Conservation (phyloP, 2,329 filamentous ascomycete species). For the Pseudogymnoascus sp. region DNA sequence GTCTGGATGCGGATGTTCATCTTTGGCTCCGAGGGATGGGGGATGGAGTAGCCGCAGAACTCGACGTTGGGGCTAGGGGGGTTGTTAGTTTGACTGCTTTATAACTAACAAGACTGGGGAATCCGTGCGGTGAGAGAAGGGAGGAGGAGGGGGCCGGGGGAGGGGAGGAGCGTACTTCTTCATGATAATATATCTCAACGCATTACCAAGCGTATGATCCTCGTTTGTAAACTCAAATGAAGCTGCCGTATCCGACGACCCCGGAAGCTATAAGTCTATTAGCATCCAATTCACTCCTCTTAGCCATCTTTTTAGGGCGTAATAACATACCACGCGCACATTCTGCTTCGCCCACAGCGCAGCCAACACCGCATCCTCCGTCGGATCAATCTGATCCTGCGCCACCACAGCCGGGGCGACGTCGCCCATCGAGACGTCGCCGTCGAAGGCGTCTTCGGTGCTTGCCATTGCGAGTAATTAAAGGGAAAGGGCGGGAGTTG, state of each 20-base stretch:
- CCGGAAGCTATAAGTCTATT: constrained; percentile 58
- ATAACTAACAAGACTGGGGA: neutral
- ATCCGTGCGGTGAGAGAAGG: neutral
- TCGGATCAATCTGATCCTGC: neutral
- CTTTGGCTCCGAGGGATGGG: constrained; percentile 89
- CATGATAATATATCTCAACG: constrained; percentile 91
- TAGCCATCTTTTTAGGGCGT: too few species aligned
- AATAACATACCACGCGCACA: constrained; percentile 53
- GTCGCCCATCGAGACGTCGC: constrained; percentile 27
- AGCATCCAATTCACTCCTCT: neutral
- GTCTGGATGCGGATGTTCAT: constrained; percentile 98
- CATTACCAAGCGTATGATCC: constrained; percentile 93
- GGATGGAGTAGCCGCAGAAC: constrained; percentile 97
- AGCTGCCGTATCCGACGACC: constrained; percentile 78
- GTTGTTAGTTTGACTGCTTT: neutral
- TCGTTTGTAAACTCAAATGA: constrained; percentile 91
- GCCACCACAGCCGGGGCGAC: constrained; percentile 15
- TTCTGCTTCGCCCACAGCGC: constrained; percentile 48
- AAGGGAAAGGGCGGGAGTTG: neutral
- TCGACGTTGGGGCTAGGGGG: constrained; percentile 77
- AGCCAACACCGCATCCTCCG: constrained; percentile 41
- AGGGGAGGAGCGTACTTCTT: constrained; percentile 68
- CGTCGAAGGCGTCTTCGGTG: constrained; percentile 13
- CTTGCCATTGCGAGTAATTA: neutral
- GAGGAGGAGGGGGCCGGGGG: neutral